Conservation (phyloP, 495 filamentous ascomycete genomes). For the Trichodelitschia bisporula region DNA sequence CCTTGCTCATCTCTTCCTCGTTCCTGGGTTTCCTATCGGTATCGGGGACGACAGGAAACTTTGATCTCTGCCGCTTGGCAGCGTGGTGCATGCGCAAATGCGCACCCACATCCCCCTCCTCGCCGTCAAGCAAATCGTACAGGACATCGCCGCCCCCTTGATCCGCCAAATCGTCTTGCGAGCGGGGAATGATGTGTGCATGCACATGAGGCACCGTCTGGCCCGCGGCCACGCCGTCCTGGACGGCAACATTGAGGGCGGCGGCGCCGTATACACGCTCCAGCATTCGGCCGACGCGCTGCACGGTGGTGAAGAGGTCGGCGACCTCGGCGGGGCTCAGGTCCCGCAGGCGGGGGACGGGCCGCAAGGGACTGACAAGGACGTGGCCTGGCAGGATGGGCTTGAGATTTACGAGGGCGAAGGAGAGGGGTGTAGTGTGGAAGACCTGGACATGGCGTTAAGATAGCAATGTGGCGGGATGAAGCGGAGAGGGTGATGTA, state of each 20-base stretch:
- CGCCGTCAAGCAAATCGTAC: conserved; percentile 60
- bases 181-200: conserved; percentile 74
- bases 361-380: conserved; percentile 42
- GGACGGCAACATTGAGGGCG: conserved; percentile 71
- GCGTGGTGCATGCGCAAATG: conserved; percentile 22
- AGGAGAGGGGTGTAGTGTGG: conserved; percentile 50
- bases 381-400: conserved; percentile 86
- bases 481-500: conserved; percentile 3
- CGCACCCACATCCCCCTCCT: conserved; percentile 61
- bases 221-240: conserved; percentile 71
- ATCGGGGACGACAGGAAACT: conserved; percentile 39
- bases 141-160: conserved; percentile 34
- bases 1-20: conserved; percentile 52
- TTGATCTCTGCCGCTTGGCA: conserved; percentile 7
- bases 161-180: conserved; percentile 26
- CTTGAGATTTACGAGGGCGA: conserved; percentile 82
- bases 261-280: conserved; percentile 34
- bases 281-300: conserved; percentile 54
- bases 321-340: conserved; percentile 47
- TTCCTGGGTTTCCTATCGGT: conserved; percentile 38
- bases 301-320: conserved; percentile 69
- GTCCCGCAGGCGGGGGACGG: conserved; percentile 49
- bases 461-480: too few species aligned
- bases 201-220: conserved; percentile 86
- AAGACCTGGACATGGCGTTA: conserved; percentile 25